Evolutionary conservation across 345 rosid species (phyloP), one percentile per base, ranked within the genome.

Genomic region (Eucalyptus marginata): DNA sequence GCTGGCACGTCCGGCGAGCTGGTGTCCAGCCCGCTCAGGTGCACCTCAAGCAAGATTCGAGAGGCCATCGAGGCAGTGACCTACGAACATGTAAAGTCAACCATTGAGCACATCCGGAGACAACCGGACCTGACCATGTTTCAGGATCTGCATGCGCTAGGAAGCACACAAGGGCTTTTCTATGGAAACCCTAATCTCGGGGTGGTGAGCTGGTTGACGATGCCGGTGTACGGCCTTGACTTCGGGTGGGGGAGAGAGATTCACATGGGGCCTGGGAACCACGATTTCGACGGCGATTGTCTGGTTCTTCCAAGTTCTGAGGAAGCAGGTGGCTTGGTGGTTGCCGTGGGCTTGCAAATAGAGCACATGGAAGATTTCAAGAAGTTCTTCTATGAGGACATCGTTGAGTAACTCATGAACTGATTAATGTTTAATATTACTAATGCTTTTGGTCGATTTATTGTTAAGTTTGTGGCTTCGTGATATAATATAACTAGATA

Each of bases 191-290:
- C 97, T 80, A 95, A 94, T 86, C 90, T 95, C 10, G 95, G 93
- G 81, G 92, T 94, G 40, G 95, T 93, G 43, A 95, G 96, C 79
- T 95, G 96, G 97, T 79, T 94, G 88, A 91, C 93, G 36, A 52
- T 95, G n/a, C 95, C 97, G 4, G 90, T 94, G 14, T 92, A 91
- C 29, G 95, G 93, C 3, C 88, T 93, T 56, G 96, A 95, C 90
- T 95, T 94, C 40, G 97, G 97, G 47, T 95, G 96, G 96, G 97
- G 97, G 13, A 90, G 89, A 71, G 96, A 94, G 83, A 56, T 94
- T 20, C 93, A 93, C 87, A 93, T 92, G 91, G 95, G 94, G 27
- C 95, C 94, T 4, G 95, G 94, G 31, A 91, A 90, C 87, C 92
- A 93, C 89, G 94, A 93, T 66, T 94, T 90, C 40, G 96, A 94